Conservation (phyloP, 768 basidiomycete genomes). For the Hericium coralloides region DNA sequence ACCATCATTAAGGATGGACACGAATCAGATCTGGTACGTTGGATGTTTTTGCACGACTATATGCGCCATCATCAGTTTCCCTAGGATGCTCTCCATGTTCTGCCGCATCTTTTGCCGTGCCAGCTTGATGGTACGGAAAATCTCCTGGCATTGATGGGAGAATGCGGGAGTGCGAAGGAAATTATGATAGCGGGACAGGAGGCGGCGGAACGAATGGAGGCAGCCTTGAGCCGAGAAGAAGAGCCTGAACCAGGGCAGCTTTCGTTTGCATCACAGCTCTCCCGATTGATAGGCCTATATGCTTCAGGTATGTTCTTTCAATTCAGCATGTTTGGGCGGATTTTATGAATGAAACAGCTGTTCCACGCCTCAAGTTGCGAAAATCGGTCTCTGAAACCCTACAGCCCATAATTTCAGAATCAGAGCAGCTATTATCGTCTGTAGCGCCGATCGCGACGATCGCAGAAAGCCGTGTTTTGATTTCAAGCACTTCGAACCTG, state of each 20-base stretch:
- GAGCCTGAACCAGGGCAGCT: not conserved
- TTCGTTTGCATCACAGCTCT: constrained; percentile 12
- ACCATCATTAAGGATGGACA: constrained; percentile 10
- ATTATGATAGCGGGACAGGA: constrained; percentile 33
- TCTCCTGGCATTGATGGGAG: constrained; percentile 25
- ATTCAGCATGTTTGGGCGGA: too few species aligned
- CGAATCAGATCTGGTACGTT: constrained; percentile 13
- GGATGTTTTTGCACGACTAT: not conserved
- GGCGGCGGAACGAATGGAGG: constrained; percentile 24
- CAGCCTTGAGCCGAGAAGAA: constrained; percentile 11
- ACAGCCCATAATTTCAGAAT: constrained; percentile 5
- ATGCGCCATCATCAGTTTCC: not conserved
- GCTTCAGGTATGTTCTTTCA: constrained; percentile 6
- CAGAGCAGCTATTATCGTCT: constrained; percentile 3
- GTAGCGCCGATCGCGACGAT: not conserved
- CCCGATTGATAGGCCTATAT: constrained; percentile 17
- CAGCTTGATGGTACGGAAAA: constrained; percentile 20
- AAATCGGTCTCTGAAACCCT: constrained; percentile 5
- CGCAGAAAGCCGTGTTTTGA: constrained; percentile 4
- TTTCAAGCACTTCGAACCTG: constrained; percentile 2
- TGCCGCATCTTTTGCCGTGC: constrained; percentile 28
- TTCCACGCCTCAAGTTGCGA: constrained; percentile 16
- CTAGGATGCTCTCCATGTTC: constrained; percentile 32
- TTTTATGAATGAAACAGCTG: constrained; percentile 8
- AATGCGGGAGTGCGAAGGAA: constrained; percentile 31